phyloP scores from a whole-genome alignment of 495 filamentous ascomycete genomes.

The Penicillium verhagenii region DNA sequence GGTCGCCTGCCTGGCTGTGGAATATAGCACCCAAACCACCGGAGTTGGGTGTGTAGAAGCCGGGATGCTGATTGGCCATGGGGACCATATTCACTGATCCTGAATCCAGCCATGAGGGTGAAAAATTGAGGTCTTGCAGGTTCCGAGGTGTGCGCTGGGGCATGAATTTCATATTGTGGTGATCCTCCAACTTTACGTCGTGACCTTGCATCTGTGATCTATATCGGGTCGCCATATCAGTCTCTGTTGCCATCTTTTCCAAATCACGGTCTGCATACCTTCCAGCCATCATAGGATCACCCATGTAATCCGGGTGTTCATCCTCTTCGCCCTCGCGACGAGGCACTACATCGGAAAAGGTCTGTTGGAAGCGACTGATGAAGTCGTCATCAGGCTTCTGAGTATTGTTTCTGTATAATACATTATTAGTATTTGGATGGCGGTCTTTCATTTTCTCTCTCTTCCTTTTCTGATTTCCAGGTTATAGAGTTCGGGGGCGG shows the following conservation, averaged over 20 bases:
- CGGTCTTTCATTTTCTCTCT: not conserved
- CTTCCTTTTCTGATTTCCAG: not conserved
- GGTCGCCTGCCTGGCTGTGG: constrained; percentile 81
- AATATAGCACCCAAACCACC: constrained; percentile 79
- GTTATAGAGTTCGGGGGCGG: not conserved
- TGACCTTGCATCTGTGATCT: constrained; percentile 10
- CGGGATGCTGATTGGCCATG: constrained; percentile 74
- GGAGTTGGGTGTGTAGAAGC: constrained; percentile 87
- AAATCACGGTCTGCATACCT: constrained; percentile 22
- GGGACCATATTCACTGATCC: constrained; percentile 72
- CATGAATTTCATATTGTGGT: constrained; percentile 63
- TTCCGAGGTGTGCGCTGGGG: constrained; percentile 75
- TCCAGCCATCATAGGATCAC: constrained; percentile 20
- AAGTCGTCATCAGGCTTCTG: constrained; percentile 87
- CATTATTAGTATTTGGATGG: not conserved
- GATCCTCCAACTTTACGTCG: constrained; percentile 40
- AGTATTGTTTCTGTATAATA: constrained; percentile 62
- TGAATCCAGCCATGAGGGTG: constrained; percentile 82
- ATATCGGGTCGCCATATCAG: constrained; percentile 8
- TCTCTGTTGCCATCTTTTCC: not conserved
- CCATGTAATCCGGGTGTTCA: not conserved
- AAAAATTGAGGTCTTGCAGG: constrained; percentile 79
- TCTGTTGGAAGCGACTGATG: constrained; percentile 77
- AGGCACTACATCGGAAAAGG: constrained; percentile 65
- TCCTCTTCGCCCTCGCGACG: constrained; percentile 17